Evolutionary conservation across 768 basidiomycete genomes (phyloP).

Genomic region (Nevesoporus exiguus): DNA sequence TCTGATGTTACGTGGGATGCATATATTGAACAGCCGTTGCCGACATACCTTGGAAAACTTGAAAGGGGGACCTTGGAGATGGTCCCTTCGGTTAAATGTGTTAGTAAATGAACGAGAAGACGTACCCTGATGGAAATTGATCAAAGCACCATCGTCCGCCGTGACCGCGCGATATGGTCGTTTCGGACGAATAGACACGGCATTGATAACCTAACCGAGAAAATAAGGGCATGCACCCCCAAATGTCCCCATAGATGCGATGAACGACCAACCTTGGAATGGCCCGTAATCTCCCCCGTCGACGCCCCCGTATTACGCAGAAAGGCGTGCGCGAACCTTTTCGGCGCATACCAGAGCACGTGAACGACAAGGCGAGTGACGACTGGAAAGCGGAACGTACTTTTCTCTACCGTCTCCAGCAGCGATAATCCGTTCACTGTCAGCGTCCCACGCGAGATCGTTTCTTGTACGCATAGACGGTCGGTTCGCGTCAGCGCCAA

Average conservation of each 20-base stretch:
- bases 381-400: slow-evolving; percentile 34
- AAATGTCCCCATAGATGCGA: not conserved
- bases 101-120: not conserved
- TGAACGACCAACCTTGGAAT: slow-evolving; percentile 63
- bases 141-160: slow-evolving; percentile 75
- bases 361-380: not conserved
- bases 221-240: not conserved
- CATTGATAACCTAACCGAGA: slow-evolving; percentile 65
- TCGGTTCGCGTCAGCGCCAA: not conserved
- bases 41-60: slow-evolving; percentile 74
- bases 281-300: slow-evolving; percentile 85
- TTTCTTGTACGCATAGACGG: slow-evolving; percentile 48
- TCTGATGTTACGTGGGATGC: slow-evolving; percentile 38
- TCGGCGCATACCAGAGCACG: not conserved
- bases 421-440: slow-evolving; percentile 92
- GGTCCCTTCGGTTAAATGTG: not conserved
- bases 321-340: slow-evolving; percentile 79
- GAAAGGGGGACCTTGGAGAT: slow-evolving; percentile 66
- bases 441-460: slow-evolving; percentile 95
- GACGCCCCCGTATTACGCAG: slow-evolving; percentile 81
- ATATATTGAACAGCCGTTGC: not conserved
- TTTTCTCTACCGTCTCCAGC: slow-evolving; percentile 92
- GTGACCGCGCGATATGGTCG: slow-evolving; percentile 91
- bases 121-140: slow-evolving; percentile 79
- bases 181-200: slow-evolving; percentile 83